A percentile compares a stretch with the other conserved stretches of the same genome.
Evolutionary conservation across 495 filamentous ascomycete genomes (phyloP).

Genomic region (Neurospora hispaniola): DNA sequence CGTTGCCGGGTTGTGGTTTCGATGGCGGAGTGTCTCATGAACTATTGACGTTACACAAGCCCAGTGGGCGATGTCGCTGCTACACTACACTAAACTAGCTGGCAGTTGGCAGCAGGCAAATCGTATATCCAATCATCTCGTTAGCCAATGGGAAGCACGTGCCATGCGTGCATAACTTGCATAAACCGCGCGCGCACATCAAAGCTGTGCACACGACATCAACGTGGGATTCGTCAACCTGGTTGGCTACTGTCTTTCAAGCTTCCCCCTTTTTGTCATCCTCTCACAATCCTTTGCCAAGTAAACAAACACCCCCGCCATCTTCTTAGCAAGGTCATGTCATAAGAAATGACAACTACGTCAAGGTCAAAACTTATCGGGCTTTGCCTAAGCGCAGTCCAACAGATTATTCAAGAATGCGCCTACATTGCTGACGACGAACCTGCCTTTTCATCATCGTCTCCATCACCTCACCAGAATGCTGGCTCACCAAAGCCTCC

Average conservation of each 20-base stretch:
- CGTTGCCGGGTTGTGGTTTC: neutral
- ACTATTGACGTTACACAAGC: neutral
- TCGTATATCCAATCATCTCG: neutral
- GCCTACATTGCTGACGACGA: conserved; percentile 3
- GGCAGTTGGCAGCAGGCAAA: neutral
- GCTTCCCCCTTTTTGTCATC: neutral
- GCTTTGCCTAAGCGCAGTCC: conserved; percentile 10
- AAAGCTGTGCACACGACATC: neutral
- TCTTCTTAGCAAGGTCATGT: neutral
- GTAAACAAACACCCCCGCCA: neutral
- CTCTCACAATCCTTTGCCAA: neutral
- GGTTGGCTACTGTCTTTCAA: neutral
- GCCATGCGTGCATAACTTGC: neutral
- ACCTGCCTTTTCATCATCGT: neutral
- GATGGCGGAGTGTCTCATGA: neutral
- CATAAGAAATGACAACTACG: neutral
- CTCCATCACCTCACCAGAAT: neutral
- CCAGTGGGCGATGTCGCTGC: neutral
- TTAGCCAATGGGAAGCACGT: neutral
- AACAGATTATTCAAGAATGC: conserved; percentile 22
- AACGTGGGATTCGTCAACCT: neutral
- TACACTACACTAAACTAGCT: neutral
- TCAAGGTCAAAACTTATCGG: neutral
- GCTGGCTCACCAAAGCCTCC: neutral
- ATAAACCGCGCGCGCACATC: neutral